Evolutionary conservation across 2,329 filamentous ascomycete genomes (phyloP).

Genomic region (Paraphoma sp.): DNA sequence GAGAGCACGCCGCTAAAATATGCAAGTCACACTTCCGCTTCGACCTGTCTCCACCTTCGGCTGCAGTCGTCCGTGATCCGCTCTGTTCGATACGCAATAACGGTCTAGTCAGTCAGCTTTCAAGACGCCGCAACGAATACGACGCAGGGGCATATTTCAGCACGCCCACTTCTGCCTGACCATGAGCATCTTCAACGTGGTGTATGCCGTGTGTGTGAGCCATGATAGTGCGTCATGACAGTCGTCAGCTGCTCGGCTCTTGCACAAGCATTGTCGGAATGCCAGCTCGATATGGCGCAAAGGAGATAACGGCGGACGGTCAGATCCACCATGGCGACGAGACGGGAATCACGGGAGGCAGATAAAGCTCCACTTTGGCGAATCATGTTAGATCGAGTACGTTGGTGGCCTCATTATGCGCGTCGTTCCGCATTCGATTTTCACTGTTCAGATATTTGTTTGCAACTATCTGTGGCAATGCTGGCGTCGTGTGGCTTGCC

Average conservation of each 20-base stretch:
- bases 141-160: constrained; percentile 28
- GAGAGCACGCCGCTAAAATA: constrained; percentile 37
- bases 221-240: constrained; percentile 20
- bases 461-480: too few relatives aligned
- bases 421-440: background rate
- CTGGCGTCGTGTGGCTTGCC: background rate
- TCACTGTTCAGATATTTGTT: background rate
- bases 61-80: constrained; percentile 28
- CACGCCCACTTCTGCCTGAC: constrained; percentile 20
- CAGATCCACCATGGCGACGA: constrained; percentile 27
- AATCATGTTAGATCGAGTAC: constrained; percentile 24
- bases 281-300: constrained; percentile 20
- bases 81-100: constrained; percentile 23
- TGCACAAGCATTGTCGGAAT: constrained; percentile 15
- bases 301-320: constrained; percentile 25
- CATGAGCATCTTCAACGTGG: constrained; percentile 13
- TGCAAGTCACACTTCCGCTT: constrained; percentile 45
- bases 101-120: constrained; percentile 33
- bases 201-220: constrained; percentile 2
- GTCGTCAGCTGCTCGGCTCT: constrained; percentile 19
- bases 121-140: constrained; percentile 21
- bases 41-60: constrained; percentile 30
- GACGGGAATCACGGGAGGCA: constrained; percentile 13
- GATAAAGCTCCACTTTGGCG: constrained; percentile 16
- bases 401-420: background rate